Percentiles rank a stretch among this genome's conserved stretches.
These are phyloP conservation scores for Pythium sp. DNA, from an alignment of 352 stramenopile genomes.

Conservation along the genomic window DNA sequence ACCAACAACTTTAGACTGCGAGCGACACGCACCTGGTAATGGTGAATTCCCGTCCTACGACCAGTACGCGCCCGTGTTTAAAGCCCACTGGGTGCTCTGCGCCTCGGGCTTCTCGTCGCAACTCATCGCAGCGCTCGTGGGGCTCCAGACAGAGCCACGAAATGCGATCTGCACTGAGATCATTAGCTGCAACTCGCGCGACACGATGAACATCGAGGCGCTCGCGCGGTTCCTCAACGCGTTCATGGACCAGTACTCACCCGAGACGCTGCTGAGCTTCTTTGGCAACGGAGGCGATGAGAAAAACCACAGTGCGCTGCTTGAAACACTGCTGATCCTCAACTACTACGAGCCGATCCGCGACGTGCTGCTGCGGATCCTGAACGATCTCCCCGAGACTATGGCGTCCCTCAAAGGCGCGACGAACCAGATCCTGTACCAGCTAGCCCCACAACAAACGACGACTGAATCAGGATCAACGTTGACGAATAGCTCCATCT, in stretches of 20 bases:
- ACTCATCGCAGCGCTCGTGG: slow-evolving; percentile 58
- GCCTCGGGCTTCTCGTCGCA: slow-evolving; percentile 54
- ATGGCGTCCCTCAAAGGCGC: slow-evolving; percentile 20
- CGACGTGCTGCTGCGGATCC: slow-evolving; percentile 55
- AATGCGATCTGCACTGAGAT: slow-evolving; percentile 35
- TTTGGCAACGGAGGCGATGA: slow-evolving; percentile 26
- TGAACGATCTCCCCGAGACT: slow-evolving; percentile 38
- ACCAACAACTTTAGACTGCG: slow-evolving; percentile 14
- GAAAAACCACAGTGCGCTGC: slow-evolving; percentile 32
- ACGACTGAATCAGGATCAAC: neutral
- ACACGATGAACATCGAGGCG: slow-evolving; percentile 65
- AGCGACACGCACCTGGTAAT: slow-evolving; percentile 8
- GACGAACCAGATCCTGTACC: slow-evolving; percentile 40
- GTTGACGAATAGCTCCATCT: slow-evolving; percentile 19
- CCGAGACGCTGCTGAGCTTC: slow-evolving; percentile 44
- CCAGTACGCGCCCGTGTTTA: slow-evolving; percentile 58
- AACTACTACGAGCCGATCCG: slow-evolving; percentile 68
- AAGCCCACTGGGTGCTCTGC: slow-evolving; percentile 64
- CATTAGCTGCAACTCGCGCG: slow-evolving; percentile 41
- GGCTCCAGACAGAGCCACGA: slow-evolving; percentile 28
- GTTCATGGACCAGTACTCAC: slow-evolving; percentile 74
- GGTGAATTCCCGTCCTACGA: slow-evolving; percentile 52
- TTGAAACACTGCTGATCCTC: slow-evolving; percentile 55
- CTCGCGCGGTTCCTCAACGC: slow-evolving; percentile 53
- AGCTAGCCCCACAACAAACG: slow-evolving; percentile 39